phyloP scores from a whole-genome alignment of 2,329 filamentous ascomycete species.

The Periconia sp. region DNA sequence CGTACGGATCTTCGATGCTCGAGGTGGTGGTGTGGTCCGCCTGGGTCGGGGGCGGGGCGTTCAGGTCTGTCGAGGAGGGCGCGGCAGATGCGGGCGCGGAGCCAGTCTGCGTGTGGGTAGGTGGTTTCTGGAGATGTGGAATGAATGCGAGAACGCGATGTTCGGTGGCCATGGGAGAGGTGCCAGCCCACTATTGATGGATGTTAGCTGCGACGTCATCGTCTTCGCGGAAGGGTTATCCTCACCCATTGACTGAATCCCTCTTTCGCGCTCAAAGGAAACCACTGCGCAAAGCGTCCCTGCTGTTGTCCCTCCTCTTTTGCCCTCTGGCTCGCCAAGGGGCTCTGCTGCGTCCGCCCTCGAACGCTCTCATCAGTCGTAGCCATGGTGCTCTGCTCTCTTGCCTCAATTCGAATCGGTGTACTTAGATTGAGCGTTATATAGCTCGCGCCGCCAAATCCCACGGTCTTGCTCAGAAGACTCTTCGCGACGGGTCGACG shows the following conservation, averaged over 20 bases:
- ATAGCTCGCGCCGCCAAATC: constrained; percentile 40
- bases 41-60: constrained; percentile 40
- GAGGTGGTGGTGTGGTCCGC: constrained; percentile 55
- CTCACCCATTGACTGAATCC: constrained; percentile 89
- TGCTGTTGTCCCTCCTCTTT: constrained; percentile 45
- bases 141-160: constrained; percentile 86
- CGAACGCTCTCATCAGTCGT: constrained; percentile 23
- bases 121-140: constrained; percentile 78
- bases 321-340: constrained; percentile 56
- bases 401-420: constrained; percentile 33
- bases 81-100: constrained; percentile 54
- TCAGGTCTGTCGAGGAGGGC: constrained; percentile 48
- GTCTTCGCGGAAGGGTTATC: constrained; percentile 19
- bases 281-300: constrained; percentile 57
- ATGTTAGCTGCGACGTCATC: constrained; percentile 6
- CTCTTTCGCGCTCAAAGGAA: constrained; percentile 90
- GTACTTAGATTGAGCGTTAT: constrained; percentile 36
- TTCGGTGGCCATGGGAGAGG: constrained; percentile 85
- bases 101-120: constrained; percentile 69
- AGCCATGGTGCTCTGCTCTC: constrained; percentile 37
- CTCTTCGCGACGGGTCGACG: constrained; percentile 27
- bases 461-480: constrained; percentile 31
- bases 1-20: constrained; percentile 73
- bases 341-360: constrained; percentile 50
- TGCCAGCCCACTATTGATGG: constrained; percentile 73